Evolutionary conservation across 116 monocot species (phyloP), one percentile per base, ranked within the genome.

Genomic region (Trichopus zeylanicus): DNA sequence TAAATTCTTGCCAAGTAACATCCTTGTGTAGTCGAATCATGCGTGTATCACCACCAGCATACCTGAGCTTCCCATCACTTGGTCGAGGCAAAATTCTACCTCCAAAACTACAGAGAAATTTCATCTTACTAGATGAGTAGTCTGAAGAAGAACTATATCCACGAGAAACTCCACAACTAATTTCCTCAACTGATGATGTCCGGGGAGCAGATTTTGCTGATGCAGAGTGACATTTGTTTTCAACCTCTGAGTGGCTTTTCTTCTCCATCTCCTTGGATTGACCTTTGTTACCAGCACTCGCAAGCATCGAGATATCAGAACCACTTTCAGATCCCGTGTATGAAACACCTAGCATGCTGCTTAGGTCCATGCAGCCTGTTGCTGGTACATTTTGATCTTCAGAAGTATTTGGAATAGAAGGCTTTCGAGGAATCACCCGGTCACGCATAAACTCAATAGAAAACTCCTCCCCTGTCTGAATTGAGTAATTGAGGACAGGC

Each of bases 381-480:
- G 65, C 31, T 9, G 42, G 42, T 27, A 29, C 35, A 63, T 51
- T 73, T 52, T 73, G 76, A 61, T 81, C 79, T 29, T 64, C 72
- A 63, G 77, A 61, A 51, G 68, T 59, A 73, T 65, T 77, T 57
- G 79, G 76, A 18, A 53, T 69, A 34, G 77, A 68, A 13, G 67
- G 51, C 53, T 87, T 98, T 49, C 63, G 79, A 34, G 84, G 39
- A 29, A 75, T 70, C 56, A 70, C 78, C 29, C 97, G 74, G 51
- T 97, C 91, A 56, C 81, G 68, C 84, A 97, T 90, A 63, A 98
- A 98, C 59, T 98, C 98, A 73, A 97, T 62, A 62, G 97, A 61
- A 80, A 98, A 98, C 55, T 98, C 98, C 66, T 98, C 98, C 27
- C 98, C 98, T 35, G 98, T 98, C 61, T 83, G 94, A 67, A 91